Evolutionary conservation across 202 grass and related monocot species (phyloP).

Genomic region (Carex sylvatica): DNA sequence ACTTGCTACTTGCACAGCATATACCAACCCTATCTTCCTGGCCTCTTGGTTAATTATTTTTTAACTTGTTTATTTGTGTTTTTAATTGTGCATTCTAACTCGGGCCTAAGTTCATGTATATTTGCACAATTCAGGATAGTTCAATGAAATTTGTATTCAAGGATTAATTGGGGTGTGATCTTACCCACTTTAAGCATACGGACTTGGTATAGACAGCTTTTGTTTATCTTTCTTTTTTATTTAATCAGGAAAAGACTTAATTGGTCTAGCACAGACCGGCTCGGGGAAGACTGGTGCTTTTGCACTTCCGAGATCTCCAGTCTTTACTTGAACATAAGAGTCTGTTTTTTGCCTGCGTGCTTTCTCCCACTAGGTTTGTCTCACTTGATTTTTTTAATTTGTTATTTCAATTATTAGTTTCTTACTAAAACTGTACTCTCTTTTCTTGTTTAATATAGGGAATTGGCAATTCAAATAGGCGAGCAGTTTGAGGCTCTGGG

Average conservation of each 20-base stretch:
- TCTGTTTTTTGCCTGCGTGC: conserved; percentile 74
- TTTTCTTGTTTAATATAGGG: conserved; percentile 37
- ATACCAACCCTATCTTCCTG: background rate
- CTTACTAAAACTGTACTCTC: background rate
- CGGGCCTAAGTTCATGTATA: background rate
- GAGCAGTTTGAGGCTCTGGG: conserved; percentile 84
- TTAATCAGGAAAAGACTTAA: conserved; percentile 64
- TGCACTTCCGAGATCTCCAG: conserved; percentile 70
- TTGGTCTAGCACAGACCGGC: conserved; percentile 79
- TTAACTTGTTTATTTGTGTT: background rate
- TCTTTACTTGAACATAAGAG: conserved; percentile 49
- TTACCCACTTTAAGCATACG: background rate
- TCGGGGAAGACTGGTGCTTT: conserved; percentile 88
- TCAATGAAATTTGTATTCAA: background rate
- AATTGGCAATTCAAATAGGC: conserved; percentile 86
- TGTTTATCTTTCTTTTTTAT: background rate
- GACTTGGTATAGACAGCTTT: background rate
- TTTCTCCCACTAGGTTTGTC: conserved; percentile 72
- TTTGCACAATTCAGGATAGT: background rate
- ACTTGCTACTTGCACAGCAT: background rate
- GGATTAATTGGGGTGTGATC: background rate
- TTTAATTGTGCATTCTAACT: background rate
- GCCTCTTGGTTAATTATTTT: background rate
- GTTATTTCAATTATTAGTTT: background rate
- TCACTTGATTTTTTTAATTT: background rate